Percentiles rank a stretch among this genome's conserved stretches.
These are phyloP conservation scores for Aspergillus quadrilineatus DNA, from an alignment of 2,329 filamentous ascomycete species.

Conservation along the genomic window DNA sequence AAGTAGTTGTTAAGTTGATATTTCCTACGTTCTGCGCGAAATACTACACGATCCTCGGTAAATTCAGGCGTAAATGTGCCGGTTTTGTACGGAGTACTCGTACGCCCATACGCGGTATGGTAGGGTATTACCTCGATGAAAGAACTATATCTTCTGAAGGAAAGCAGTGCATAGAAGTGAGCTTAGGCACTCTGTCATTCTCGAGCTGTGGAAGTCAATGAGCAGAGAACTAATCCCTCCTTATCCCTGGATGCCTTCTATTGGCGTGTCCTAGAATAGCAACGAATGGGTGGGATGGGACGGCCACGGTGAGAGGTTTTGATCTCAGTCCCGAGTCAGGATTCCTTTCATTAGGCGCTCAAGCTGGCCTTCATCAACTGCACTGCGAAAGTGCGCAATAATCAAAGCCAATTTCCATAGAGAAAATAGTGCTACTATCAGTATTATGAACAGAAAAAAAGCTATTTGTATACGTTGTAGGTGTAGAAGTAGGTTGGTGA, in stretches of 20 bases:
- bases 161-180: neutral
- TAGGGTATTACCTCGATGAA: slow-evolving; percentile 3
- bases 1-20: too few relatives aligned
- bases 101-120: slow-evolving; percentile 2
- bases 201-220: neutral
- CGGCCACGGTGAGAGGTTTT: neutral
- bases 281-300: slow-evolving; percentile 2
- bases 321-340: neutral
- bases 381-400: too few relatives aligned
- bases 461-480: neutral
- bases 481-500: neutral
- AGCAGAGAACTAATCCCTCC: neutral
- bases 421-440: too few relatives aligned
- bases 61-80: slow-evolving; percentile 11
- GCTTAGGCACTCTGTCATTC: neutral
- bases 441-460: neutral
- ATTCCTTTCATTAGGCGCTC: neutral
- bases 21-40: neutral
- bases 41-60: neutral
- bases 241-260: neutral
- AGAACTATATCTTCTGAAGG: neutral
- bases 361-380: too few relatives aligned
- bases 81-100: slow-evolving; percentile 12
- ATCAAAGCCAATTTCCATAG: too few relatives aligned
- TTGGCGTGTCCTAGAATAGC: slow-evolving; percentile 9